Evolutionary conservation across 768 basidiomycete genomes (phyloP).

Genomic region (Lactarius pseudohatsudake): DNA sequence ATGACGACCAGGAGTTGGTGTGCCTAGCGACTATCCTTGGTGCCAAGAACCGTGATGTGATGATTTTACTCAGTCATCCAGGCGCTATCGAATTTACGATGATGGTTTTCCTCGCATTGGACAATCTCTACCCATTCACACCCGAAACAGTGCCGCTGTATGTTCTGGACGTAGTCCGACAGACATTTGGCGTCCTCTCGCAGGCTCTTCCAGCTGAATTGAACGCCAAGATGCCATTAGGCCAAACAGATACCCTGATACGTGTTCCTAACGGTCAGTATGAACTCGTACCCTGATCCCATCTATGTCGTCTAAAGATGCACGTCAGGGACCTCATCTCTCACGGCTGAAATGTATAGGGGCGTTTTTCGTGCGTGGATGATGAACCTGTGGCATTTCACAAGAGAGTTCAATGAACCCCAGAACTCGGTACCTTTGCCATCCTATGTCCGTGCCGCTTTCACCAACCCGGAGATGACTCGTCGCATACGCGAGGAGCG

Average conservation of each 20-base stretch:
- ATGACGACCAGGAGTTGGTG: background rate
- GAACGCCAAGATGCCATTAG: background rate
- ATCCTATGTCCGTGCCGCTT: background rate
- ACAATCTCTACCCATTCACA: too few relatives aligned
- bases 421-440: background rate
- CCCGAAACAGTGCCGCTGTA: too few relatives aligned
- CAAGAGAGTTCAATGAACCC: background rate
- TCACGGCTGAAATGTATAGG: background rate
- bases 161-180: background rate
- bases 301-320: background rate
- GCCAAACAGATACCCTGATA: background rate
- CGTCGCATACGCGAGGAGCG: background rate
- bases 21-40: background rate
- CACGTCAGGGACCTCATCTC: background rate
- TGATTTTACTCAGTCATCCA: background rate
- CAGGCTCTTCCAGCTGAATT: background rate
- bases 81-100: background rate
- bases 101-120: background rate
- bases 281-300: background rate
- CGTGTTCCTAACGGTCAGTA: background rate
- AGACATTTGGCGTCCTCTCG: background rate
- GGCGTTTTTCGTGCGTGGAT: background rate
- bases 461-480: background rate
- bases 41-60: background rate
- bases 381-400: constrained; percentile 3